Conservation (phyloP, 1,284 basidiomycete genomes). For the Coniferiporia sulphurascens region DNA sequence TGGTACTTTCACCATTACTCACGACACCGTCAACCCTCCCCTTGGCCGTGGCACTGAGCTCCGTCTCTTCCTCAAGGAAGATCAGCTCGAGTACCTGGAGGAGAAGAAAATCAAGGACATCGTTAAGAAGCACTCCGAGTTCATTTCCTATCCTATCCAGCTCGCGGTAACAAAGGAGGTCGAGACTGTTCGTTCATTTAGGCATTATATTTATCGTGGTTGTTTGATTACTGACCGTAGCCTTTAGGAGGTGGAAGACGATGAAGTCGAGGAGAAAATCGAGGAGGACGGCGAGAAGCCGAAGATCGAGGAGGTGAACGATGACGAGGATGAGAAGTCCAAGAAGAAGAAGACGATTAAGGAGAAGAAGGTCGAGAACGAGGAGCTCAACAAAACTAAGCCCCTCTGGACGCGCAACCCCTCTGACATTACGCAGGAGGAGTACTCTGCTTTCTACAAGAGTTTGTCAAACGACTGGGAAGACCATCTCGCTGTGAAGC, state of each 20-base stretch:
- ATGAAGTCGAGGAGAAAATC: conserved; percentile 66
- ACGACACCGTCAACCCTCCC: conserved; percentile 83
- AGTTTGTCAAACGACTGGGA: conserved; percentile 99
- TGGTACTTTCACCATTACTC: conserved; percentile 99
- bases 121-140: conserved; percentile 99
- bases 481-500: conserved; percentile 98
- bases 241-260: conserved; percentile 82
- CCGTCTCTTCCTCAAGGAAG: conserved; percentile 96
- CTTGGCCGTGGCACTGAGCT: conserved; percentile 96
- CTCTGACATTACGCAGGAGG: conserved; percentile 86
- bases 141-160: conserved; percentile 99
- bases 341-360: conserved; percentile 99
- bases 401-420: conserved; percentile 99
- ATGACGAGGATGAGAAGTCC: conserved; percentile 76
- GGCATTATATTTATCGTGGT: neutral
- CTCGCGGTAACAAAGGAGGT: conserved; percentile 99
- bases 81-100: conserved; percentile 98
- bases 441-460: conserved; percentile 99
- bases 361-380: conserved; percentile 84
- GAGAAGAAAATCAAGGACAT: conserved; percentile 99
- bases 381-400: conserved; percentile 99
- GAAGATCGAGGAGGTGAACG: conserved; percentile 78
- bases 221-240: conserved; percentile 16
- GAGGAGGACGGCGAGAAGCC: conserved; percentile 67
- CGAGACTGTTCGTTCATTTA: conserved; percentile 68